These are phyloP conservation scores for Exophiala lecanii-corni DNA, from an alignment of 2,329 filamentous ascomycete genomes.

Conservation along the genomic window DNA sequence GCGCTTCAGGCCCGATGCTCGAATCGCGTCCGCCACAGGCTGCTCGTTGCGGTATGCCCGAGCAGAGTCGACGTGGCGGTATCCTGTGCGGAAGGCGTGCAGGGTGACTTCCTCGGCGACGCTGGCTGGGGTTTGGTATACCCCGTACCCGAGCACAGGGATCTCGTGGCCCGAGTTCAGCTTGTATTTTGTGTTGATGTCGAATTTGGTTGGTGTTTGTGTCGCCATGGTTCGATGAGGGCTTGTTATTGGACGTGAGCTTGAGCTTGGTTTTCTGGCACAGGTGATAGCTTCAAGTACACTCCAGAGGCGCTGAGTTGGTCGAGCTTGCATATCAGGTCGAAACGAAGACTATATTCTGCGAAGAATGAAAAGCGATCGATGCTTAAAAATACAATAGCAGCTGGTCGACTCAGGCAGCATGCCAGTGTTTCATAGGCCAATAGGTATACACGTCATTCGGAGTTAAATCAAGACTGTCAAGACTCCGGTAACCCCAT, in stretches of 20 bases:
- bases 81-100: conserved; percentile 53
- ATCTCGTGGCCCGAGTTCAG: conserved; percentile 38
- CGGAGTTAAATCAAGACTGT: too few relatives aligned
- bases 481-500: too few relatives aligned
- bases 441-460: too few relatives aligned
- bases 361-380: too few relatives aligned
- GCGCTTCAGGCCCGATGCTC: conserved; percentile 48
- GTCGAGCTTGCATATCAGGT: too few relatives aligned
- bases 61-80: conserved; percentile 59
- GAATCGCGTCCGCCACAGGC: conserved; percentile 51
- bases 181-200: conserved; percentile 33
- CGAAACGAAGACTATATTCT: background rate
- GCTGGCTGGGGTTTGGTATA: conserved; percentile 48
- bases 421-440: too few relatives aligned
- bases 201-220: conserved; percentile 14
- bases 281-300: too few relatives aligned
- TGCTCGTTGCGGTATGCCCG: conserved; percentile 55
- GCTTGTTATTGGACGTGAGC: background rate
- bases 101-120: conserved; percentile 54
- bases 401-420: too few relatives aligned
- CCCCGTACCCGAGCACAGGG: conserved; percentile 39
- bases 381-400: too few relatives aligned
- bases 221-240: conserved; percentile 16
- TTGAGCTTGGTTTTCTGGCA: conserved; percentile 1
- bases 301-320: too few relatives aligned